Evolutionary conservation across 78 protist genomes (phyloP), one percentile per base, ranked within the genome.

Genomic region (Dictyostelium intermedium): DNA sequence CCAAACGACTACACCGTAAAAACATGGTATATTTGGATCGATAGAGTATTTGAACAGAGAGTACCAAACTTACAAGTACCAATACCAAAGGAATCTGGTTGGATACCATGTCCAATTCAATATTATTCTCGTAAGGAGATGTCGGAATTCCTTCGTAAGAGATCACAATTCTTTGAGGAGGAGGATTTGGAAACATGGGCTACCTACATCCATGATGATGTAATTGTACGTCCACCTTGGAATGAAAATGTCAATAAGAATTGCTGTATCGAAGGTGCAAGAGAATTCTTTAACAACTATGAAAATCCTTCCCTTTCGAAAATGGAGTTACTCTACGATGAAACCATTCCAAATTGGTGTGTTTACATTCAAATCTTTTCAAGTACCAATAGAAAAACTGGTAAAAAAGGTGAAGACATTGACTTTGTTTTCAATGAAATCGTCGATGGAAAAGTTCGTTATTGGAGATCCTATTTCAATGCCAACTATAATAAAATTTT

Each of bases 21-120:
- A 41, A 76, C 92, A 8, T 85, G 92, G 92, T 85, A 85, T 39
- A 85, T 77, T 27, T 85, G 92, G 92, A 85, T 78, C 11, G 92
- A 85, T 27, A 53, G 27, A 5, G 45, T 39, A 11, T 76, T 50
- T 37, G 30, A 16, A 6, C 20, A 34, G 41, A 9, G 2, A 34
- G 66, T 85, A 8, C 20, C 25, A 20, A 73, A 13, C 6, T n/a
- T 74, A 27, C 30, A 76, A 7, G 32, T 7, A 35, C 56, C 20
- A 1, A 27, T 53, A 35, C 80, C 70, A 53, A n/a, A 14, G 32
- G 92, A 69, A 60, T 14, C 32, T 0, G n/a, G n/a, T 1, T 85
- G 92, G 81, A 60, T 1, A 35, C 70, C 73, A 23, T 14, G 4
- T 5, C 73, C 53, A 10, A 39, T 34, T 74, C 66, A 77, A 37